These are phyloP conservation scores for Scedosporium boydii DNA, from an alignment of 2,329 filamentous ascomycete species.

Conservation along the genomic window DNA sequence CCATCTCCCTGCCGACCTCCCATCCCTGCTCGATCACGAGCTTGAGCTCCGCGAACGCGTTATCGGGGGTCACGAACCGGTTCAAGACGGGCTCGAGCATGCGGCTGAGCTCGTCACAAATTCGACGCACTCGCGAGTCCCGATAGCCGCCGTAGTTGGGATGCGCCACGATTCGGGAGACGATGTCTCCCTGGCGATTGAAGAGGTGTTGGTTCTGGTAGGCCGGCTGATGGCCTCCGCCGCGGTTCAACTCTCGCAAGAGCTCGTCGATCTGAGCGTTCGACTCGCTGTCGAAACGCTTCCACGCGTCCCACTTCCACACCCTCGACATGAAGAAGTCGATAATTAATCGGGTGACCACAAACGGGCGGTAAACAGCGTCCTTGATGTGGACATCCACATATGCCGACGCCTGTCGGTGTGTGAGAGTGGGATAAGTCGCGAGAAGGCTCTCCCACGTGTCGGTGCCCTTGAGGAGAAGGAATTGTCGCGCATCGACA, in stretches of 20 bases:
- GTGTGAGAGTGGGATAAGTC: slow-evolving; percentile 27
- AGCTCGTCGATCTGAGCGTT: slow-evolving; percentile 24
- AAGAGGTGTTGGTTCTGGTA: slow-evolving; percentile 27
- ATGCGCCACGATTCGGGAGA: slow-evolving; percentile 27
- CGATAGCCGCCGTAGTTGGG: slow-evolving; percentile 11
- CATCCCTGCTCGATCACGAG: slow-evolving; percentile 30
- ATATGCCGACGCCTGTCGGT: slow-evolving; percentile 28
- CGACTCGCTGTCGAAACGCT: slow-evolving; percentile 24
- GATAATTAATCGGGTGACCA: slow-evolving; percentile 31
- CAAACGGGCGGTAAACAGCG: slow-evolving; percentile 28
- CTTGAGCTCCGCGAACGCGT: slow-evolving; percentile 32
- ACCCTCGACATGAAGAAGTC: slow-evolving; percentile 32
- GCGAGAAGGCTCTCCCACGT: slow-evolving; percentile 27
- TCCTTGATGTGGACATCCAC: slow-evolving; percentile 30
- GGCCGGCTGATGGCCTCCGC: slow-evolving; percentile 22
- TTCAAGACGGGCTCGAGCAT: slow-evolving; percentile 30
- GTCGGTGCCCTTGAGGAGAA: neutral
- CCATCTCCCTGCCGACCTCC: slow-evolving; percentile 36
- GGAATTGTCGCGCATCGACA: neutral
- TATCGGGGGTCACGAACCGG: slow-evolving; percentile 19
- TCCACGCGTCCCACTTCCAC: slow-evolving; percentile 29
- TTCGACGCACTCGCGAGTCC: slow-evolving; percentile 18
- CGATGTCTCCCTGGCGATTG: slow-evolving; percentile 23
- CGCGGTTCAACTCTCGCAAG: slow-evolving; percentile 21
- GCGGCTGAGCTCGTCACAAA: slow-evolving; percentile 32